Evolutionary conservation across 1,139 yeast genomes (phyloP), one percentile per base, ranked within the genome.

Genomic region (Zygosaccharomyces sapae): DNA sequence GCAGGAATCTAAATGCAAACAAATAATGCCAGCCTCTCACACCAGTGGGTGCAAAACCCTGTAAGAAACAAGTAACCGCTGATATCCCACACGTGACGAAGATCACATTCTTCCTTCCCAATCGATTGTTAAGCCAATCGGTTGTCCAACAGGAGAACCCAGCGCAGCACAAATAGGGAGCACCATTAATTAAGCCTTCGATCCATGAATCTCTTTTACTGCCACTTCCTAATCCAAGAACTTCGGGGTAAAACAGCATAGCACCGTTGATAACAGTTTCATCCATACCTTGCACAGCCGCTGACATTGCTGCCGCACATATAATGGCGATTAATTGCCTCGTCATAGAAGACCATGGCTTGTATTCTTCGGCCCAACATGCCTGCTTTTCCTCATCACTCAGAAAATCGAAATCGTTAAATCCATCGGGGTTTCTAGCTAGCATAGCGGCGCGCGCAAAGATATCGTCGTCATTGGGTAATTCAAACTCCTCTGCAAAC

Each of bases 281-380:
- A 66, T 87, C 96, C 88, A 87, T 86, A 61, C 96, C 96, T 66
- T 87, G 95, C 31, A 88, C 90, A 6, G 90, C 86, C 19, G 96
- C 96, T 46, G 94, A 88, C 81, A 87, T 78, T 5, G 95, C 84
- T 38, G 90, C 84, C 63, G 86, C 77, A 13, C 85, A 75, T 47
- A 85, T 78, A 45, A 86, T 80, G 54, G 75, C 78, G 55, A 81
- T 68, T 58, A 87, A 72, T 49, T 78, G 77, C 30, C 57, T 55
- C 0, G 95, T 92, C 48, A 66, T 61, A 13, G 56, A 47, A 33
- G 61, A 59, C 67, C 72, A 77, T 41, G 82, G 80, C 50, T 84
- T 83, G 38, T 79, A 74, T 50, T 72, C 75, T 55, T 75, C 81
- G 47, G 67, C 64, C 52, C 77, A 69, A 37, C 86, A 70, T 1